Evolutionary conservation across 768 basidiomycete species (phyloP).

Genomic region (Rhizopogon rudus): DNA sequence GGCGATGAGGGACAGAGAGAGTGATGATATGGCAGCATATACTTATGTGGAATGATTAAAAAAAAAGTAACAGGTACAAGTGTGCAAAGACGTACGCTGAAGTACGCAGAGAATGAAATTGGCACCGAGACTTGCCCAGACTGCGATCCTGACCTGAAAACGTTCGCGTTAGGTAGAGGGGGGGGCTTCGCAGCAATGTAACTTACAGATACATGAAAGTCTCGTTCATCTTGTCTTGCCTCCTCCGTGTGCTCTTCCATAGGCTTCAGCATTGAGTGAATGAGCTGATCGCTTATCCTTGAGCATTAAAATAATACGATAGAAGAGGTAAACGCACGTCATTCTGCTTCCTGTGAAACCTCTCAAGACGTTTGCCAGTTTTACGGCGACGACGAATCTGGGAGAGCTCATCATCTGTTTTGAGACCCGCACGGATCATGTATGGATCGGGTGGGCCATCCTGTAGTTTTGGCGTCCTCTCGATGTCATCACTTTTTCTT

Average conservation of each 20-base stretch:
- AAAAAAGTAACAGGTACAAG: constrained; percentile 12
- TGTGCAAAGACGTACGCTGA: constrained; percentile 43
- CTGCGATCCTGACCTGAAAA: no score
- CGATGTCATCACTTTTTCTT: not conserved
- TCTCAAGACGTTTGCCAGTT: constrained; percentile 58
- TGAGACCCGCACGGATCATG: constrained; percentile 54
- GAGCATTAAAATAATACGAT: not conserved
- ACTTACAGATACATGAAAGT: constrained; percentile 58
- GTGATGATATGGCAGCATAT: constrained; percentile 85
- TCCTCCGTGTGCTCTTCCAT: constrained; percentile 88
- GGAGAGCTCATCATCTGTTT: constrained; percentile 59
- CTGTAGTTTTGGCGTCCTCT: not conserved
- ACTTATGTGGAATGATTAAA: constrained; percentile 39
- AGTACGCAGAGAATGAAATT: constrained; percentile 72
- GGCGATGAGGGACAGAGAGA: constrained; percentile 82
- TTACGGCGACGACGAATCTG: constrained; percentile 52
- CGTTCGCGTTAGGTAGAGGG: not conserved
- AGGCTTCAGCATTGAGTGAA: constrained; percentile 81
- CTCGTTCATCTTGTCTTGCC: constrained; percentile 65
- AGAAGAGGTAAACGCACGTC: constrained; percentile 37
- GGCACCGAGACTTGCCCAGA: constrained; percentile 50
- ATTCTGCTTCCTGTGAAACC: constrained; percentile 71
- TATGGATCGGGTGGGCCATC: constrained; percentile 53
- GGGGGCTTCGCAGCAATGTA: not conserved
- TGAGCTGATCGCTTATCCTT: constrained; percentile 48